Base-by-base conservation (phyloP, 306 rosid species). In the Astragalus membranaceus region DNA sequence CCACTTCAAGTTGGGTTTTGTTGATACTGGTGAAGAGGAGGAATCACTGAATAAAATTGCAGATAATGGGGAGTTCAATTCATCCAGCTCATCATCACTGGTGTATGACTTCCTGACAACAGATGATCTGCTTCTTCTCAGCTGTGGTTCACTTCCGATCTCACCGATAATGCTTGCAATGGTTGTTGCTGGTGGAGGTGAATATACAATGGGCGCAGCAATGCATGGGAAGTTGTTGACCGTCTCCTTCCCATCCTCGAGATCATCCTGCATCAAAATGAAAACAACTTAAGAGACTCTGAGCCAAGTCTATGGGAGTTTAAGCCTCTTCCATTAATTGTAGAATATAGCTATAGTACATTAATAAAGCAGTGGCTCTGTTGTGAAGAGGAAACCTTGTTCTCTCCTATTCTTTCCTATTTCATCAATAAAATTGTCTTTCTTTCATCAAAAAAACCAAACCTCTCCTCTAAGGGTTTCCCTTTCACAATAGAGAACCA, bases 1-100 rank as follows among this genome's bases (percentile, higher is more conserved):
- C 0, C 73, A 47, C 36, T 76, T 71, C 86, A 84, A 77, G 67
- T 75, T 55, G 56, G 66, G 74, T 73, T 75, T 94, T 5, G 79
- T 47, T 12, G 86, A 76, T 59, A 73, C 75, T 7, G 84, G 68
- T 4, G 83, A 67, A 62, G 85, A 76, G 33, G 47, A 37, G 44
- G 51, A 20, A 62, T 81, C 84, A 47, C 70, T 75, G 1, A 55
- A 70, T n/a, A 87, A 42, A 70, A 91, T 82, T 2, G 83, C 81
- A 49, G 92, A 84, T 70, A 94, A 80, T 52, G 99, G 99, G 7
- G 94, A 89, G 26, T 79, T 84, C 60, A 94, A 64, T 64, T 94
- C 97, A 52, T 94, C 99, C 1, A 94, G 95, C 70, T 94, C 99
- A 44, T 94, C 99, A 70, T 91, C 99, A 55, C 99, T 94, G 68